A percentile compares a stretch with the other conserved stretches of the same genome.
Evolutionary conservation across 1,139 yeast genomes (phyloP).

Genomic region (Candida glucosophila): DNA sequence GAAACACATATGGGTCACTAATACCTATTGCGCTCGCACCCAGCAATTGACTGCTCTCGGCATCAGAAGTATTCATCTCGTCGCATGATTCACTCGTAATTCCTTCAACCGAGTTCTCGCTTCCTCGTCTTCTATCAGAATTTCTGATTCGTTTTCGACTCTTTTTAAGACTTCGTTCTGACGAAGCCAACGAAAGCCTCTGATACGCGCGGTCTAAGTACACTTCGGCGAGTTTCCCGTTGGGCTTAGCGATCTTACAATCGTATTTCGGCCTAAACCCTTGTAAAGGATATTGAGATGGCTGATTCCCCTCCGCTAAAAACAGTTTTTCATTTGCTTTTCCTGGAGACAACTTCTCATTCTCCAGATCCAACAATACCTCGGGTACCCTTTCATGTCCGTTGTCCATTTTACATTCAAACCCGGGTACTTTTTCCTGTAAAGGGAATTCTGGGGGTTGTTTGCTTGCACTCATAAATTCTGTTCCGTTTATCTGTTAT

Average conservation of each 20-base stretch:
- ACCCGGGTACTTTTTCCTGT: constrained; percentile 18
- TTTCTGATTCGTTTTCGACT: constrained; percentile 17
- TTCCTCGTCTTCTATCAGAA: constrained; percentile 5
- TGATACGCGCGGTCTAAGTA: constrained; percentile 29
- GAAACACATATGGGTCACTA: constrained; percentile 6
- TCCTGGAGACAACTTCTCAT: too few relatives aligned
- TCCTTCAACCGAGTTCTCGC: constrained; percentile 9
- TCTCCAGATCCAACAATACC: too few relatives aligned
- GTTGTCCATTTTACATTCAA: constrained; percentile 25
- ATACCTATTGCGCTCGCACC: constrained; percentile 8
- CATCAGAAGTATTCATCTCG: constrained; percentile 30
- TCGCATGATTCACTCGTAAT: constrained; percentile 23
- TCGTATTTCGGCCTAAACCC: constrained; percentile 23
- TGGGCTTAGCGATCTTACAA: constrained; percentile 24
- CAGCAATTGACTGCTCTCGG: constrained; percentile 22
- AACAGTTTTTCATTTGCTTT: too few relatives aligned
- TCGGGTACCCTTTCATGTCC: too few relatives aligned
- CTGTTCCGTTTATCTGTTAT: not conserved
- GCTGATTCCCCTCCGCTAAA: constrained; percentile 7
- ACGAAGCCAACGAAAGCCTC: constrained; percentile 13
- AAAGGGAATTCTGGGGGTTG: constrained; percentile 29
- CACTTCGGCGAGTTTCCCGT: constrained; percentile 22
- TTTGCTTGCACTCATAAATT: constrained; percentile 2
- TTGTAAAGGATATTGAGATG: constrained; percentile 29
- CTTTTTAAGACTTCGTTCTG: constrained; percentile 9